Base-by-base conservation (phyloP, 1,139 yeast species). In the Taiozyma sp. region DNA sequence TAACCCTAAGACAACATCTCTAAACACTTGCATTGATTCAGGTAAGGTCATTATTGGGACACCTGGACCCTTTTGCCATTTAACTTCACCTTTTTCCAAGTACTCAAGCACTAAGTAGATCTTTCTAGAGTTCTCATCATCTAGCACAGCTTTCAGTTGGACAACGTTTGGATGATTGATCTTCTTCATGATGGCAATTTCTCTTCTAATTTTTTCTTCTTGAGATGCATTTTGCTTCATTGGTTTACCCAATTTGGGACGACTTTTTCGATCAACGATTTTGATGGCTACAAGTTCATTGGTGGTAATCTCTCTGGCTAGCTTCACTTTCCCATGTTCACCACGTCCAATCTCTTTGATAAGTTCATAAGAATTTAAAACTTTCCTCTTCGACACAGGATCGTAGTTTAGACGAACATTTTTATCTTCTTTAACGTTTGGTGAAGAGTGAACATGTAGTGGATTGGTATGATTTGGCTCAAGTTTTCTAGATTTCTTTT, bases 281-380 rank as follows among this genome's bases (percentile, higher is more conserved):
- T 95, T 95, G 53, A 95, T 91, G 0, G 99, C 99, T 26, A 91
- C 98, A 46, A 82, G 73, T 58, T 84, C 87, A 47, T 82, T 79
- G 14, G 85, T 77, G 24, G 80, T 76, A 50, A 85, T 68, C 64
- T 91, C 95, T 53, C 79, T 78, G 0, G 97, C 99, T 26, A 95
- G 75, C 67, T 93, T 95, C 44, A 95, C 99, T 67, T 90, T 91
- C 19, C 99, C 99, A 68, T 93, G 99, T 67, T 93, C 97, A 13
- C 99, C 99, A 47, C 88, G 77, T 4, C 99, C 99, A 40, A 95
- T 75, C 68, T 93, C 98, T 44, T 78, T 74, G 41, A 91, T 71
- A 42, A 95, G 88, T 67, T 93, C 99, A 65, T 93, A 95, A 0
- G 96, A 85, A 69, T 95, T 95, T 55, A 95, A 75, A 30, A 87